These are phyloP conservation scores for Macrophomina pseudophaseolina DNA, from an alignment of 2,329 filamentous ascomycete species.

Conservation along the genomic window DNA sequence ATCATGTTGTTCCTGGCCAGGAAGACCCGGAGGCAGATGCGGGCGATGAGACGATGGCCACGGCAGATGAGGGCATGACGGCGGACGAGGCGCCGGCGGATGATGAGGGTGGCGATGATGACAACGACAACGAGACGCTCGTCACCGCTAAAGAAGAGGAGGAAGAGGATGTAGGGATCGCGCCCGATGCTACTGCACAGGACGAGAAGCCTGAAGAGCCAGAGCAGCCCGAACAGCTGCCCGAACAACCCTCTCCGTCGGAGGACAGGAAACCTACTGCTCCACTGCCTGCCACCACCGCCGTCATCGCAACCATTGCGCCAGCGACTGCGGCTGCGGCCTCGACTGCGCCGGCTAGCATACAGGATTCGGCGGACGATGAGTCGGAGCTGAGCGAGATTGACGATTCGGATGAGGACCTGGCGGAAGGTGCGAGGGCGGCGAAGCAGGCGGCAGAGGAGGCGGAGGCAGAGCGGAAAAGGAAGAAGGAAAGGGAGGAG, in stretches of 20 bases:
- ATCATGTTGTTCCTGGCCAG: constrained; percentile 40
- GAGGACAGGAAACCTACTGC: background rate
- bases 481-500: constrained; percentile 4
- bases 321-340: background rate
- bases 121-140: constrained; percentile 13
- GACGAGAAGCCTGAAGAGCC: background rate
- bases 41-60: constrained; percentile 16
- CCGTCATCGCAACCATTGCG: background rate
- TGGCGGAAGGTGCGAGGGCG: constrained; percentile 13
- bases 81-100: background rate
- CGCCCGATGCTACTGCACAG: background rate
- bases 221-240: background rate
- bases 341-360: constrained; percentile 41
- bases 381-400: constrained; percentile 62
- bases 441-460: background rate
- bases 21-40: constrained; percentile 56
- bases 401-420: constrained; percentile 44
- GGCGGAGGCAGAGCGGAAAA: background rate
- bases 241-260: background rate
- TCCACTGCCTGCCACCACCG: background rate
- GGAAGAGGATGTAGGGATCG: background rate
- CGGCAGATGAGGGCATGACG: constrained; percentile 2
- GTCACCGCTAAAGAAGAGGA: constrained; percentile 14
- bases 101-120: background rate
- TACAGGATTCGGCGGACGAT: constrained; percentile 59